Evolutionary conservation across 78 protist genomes (phyloP).

Genomic region (Cavenderia fasciculata): DNA sequence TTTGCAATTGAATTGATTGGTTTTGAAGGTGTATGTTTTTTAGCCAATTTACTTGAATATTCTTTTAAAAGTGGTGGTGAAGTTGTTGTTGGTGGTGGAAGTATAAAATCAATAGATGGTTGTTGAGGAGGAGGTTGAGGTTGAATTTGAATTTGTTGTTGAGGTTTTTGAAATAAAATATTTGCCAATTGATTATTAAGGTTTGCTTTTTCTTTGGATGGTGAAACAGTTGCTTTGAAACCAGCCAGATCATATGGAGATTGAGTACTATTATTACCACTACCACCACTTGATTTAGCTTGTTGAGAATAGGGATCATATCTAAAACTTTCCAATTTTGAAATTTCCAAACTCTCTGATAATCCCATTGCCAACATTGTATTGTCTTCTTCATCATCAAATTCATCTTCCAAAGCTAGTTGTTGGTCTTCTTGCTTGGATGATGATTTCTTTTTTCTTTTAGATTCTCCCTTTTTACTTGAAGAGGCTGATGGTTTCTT

Average conservation of each 20-base stretch:
- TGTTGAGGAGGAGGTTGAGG: background rate
- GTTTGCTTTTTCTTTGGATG: background rate
- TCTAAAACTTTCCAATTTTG: too few species aligned
- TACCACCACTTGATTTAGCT: background rate
- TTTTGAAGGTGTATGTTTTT: conserved; percentile 31
- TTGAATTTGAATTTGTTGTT: background rate
- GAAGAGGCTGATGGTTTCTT: too few species aligned
- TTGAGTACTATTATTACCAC: background rate
- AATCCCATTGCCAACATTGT: conserved; percentile 30
- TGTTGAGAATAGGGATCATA: too few species aligned
- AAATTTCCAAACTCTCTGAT: conserved; percentile 5
- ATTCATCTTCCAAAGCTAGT: background rate
- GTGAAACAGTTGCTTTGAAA: conserved; percentile 15
- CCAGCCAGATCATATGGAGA: conserved; percentile 70
- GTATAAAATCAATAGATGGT: background rate
- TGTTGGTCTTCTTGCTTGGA: background rate
- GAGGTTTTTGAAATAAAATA: conserved; percentile 23
- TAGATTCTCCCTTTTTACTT: too few species aligned
- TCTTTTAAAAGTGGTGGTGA: conserved; percentile 25
- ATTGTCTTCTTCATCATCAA: conserved; percentile 1
- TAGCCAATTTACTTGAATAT: conserved; percentile 4
- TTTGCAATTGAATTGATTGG: background rate
- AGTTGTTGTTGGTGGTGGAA: background rate
- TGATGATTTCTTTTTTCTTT: background rate
- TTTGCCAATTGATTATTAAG: conserved; percentile 6